Evolutionary conservation across 176 grass and related monocot species (phyloP).

Genomic region (Saccharum spontaneum): DNA sequence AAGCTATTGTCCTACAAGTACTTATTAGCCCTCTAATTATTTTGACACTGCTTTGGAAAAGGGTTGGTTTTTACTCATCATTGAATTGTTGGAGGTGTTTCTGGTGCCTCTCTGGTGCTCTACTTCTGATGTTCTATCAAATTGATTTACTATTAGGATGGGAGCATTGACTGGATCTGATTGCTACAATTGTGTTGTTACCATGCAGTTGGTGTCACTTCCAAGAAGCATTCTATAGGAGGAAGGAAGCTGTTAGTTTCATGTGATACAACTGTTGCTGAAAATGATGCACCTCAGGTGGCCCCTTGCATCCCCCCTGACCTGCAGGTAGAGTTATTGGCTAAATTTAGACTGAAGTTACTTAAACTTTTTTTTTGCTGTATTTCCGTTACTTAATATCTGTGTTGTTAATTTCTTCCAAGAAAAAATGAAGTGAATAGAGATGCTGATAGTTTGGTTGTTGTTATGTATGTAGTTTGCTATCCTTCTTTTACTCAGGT

Average conservation of each 20-base stretch:
- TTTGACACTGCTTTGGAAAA: constrained; percentile 13
- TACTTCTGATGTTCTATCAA: not conserved
- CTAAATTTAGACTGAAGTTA: not conserved
- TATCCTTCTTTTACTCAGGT: not conserved
- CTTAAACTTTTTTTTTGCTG: not conserved
- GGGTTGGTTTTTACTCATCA: not conserved
- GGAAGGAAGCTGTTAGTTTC: constrained; percentile 36
- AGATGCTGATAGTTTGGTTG: not conserved
- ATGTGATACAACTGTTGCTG: constrained; percentile 20
- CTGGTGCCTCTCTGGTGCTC: not conserved
- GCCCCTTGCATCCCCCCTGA: constrained; percentile 12
- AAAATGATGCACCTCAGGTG: constrained; percentile 37
- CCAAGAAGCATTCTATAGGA: constrained; percentile 38
- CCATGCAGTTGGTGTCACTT: constrained; percentile 26
- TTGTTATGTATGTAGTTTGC: not conserved
- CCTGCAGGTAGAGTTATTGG: constrained; percentile 35
- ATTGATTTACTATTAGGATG: constrained; percentile 7
- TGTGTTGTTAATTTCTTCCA: constrained; percentile 1
- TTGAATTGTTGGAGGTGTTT: not conserved
- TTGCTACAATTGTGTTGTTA: constrained; percentile 20
- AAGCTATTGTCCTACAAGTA: not conserved
- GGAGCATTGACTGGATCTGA: not conserved
- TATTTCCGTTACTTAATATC: not conserved
- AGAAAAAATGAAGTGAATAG: not conserved
- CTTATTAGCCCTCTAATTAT: constrained; percentile 7